These are phyloP conservation scores for Tylopilus sp. DNA, from an alignment of 1,284 basidiomycete genomes.

Conservation along the genomic window DNA sequence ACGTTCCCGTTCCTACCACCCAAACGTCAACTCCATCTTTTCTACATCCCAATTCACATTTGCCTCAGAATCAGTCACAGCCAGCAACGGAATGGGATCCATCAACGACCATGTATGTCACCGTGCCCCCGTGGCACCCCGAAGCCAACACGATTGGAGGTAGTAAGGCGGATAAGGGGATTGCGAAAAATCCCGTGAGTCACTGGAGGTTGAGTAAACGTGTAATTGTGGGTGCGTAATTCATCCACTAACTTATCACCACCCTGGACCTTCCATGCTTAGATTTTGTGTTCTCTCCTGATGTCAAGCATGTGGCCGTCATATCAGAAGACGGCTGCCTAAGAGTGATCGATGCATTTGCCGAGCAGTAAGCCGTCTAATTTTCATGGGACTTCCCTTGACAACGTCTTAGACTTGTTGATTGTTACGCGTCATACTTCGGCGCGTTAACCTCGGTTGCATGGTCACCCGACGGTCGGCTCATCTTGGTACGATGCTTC, in stretches of 20 bases:
- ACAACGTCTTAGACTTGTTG: slow-evolving; percentile 58
- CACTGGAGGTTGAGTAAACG: slow-evolving; percentile 76
- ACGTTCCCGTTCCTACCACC: slow-evolving; percentile 49
- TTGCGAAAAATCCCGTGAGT: slow-evolving; percentile 79
- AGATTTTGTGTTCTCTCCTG: slow-evolving; percentile 90
- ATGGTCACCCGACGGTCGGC: slow-evolving; percentile 94
- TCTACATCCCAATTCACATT: slow-evolving; percentile 10
- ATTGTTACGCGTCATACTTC: slow-evolving; percentile 91
- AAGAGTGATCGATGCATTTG: slow-evolving; percentile 80
- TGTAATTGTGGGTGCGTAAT: slow-evolving; percentile 64
- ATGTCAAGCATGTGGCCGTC: slow-evolving; percentile 80
- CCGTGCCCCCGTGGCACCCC: slow-evolving; percentile 79
- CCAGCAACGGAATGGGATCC: slow-evolving; percentile 59
- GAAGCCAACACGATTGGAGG: slow-evolving; percentile 39
- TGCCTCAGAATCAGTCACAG: slow-evolving; percentile 13
- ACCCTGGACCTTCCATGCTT: slow-evolving; percentile 4
- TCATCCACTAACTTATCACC: slow-evolving; percentile 1
- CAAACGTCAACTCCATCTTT: slow-evolving; percentile 14
- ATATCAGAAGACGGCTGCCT: slow-evolving; percentile 89
- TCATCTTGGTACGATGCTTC: slow-evolving; percentile 67
- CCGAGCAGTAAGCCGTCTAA: slow-evolving; percentile 65
- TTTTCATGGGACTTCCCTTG: neutral
- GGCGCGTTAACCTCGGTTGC: slow-evolving; percentile 84
- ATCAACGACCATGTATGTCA: slow-evolving; percentile 71
- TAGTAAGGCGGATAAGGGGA: slow-evolving; percentile 55